phyloP scores from a whole-genome alignment of 352 stramenopile species.

The Phytopythium aichiense region DNA sequence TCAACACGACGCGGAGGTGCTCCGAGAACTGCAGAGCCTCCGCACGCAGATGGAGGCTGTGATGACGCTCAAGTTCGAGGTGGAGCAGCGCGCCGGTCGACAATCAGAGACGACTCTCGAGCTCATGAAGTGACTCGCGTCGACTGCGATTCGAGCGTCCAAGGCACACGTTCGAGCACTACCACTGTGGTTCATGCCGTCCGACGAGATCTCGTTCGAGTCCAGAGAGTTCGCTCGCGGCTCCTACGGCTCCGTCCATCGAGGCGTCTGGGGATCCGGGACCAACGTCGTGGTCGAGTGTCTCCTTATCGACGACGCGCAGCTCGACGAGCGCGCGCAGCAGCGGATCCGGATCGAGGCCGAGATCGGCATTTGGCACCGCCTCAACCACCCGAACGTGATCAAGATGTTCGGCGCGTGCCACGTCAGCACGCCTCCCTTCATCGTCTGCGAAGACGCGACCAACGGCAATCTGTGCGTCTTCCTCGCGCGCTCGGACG shows the following conservation, averaged over 20 bases:
- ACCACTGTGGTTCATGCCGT: conserved; percentile 16
- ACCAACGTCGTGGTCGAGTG: conserved; percentile 32
- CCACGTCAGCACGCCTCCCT: conserved; percentile 20
- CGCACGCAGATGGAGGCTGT: conserved; percentile 7
- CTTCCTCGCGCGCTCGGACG: conserved; percentile 9
- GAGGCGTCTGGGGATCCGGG: conserved; percentile 13
- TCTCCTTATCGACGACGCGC: conserved; percentile 11
- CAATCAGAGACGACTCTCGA: background rate
- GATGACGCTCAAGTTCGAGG: conserved; percentile 13
- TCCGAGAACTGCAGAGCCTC: conserved; percentile 1
- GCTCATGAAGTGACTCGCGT: conserved; percentile 8
- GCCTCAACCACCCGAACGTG: conserved; percentile 23
- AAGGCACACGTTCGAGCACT: conserved; percentile 3
- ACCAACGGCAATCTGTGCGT: conserved; percentile 13
- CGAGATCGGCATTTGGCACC: conserved; percentile 26
- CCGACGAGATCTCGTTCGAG: conserved; percentile 12
- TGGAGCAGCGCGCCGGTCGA: background rate
- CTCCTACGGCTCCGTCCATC: conserved; percentile 19
- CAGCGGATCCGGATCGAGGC: conserved; percentile 14
- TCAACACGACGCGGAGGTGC: background rate
- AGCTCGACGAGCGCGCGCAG: conserved; percentile 1
- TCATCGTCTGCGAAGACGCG: conserved; percentile 25
- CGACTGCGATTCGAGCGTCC: conserved; percentile 12
- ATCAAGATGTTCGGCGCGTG: conserved; percentile 26
- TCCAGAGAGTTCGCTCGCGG: conserved; percentile 13